phyloP scores from a whole-genome alignment of 1,139 yeast genomes.

The Scheffersomyces parashehatae region DNA sequence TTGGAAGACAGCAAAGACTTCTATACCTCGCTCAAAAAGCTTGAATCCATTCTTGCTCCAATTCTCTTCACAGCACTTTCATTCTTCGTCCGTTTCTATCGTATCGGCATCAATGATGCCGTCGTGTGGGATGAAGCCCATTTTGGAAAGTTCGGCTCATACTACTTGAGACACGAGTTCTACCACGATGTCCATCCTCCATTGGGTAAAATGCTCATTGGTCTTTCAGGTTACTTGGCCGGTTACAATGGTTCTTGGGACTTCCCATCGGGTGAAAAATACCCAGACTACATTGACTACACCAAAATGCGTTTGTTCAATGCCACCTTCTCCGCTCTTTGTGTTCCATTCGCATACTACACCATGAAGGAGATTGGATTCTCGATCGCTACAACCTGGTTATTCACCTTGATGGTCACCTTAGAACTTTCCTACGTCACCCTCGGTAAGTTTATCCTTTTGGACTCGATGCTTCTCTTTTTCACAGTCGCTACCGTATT shows the following conservation, averaged over 20 bases:
- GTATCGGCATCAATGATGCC: slow-evolving; percentile 48
- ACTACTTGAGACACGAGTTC: slow-evolving; percentile 87
- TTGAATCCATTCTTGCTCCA: slow-evolving; percentile 46
- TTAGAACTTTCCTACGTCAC: slow-evolving; percentile 87
- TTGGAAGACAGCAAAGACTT: slow-evolving; percentile 34
- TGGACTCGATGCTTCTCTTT: slow-evolving; percentile 94
- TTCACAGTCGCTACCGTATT: slow-evolving; percentile 86
- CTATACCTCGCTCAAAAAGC: slow-evolving; percentile 27
- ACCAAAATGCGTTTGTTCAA: slow-evolving; percentile 94
- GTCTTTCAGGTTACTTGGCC: slow-evolving; percentile 89
- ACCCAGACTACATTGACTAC: slow-evolving; percentile 85
- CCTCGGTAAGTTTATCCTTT: slow-evolving; percentile 84
- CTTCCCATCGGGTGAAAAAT: slow-evolving; percentile 82
- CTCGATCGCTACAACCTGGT: slow-evolving; percentile 81
- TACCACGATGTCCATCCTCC: slow-evolving; percentile 99
- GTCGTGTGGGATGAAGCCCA: slow-evolving; percentile 72
- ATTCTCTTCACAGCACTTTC: slow-evolving; percentile 48
- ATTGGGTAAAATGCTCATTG: slow-evolving; percentile 94
- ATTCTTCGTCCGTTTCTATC: slow-evolving; percentile 53
- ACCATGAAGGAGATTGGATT: slow-evolving; percentile 87
- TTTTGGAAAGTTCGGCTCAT: slow-evolving; percentile 94
- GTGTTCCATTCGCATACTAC: slow-evolving; percentile 92
- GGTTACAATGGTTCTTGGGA: slow-evolving; percentile 96
- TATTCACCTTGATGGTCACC: slow-evolving; percentile 82
- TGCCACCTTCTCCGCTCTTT: slow-evolving; percentile 83